These are phyloP conservation scores for Crithidia thermophila DNA, from an alignment of 208 protist species.

Conservation along the genomic window DNA sequence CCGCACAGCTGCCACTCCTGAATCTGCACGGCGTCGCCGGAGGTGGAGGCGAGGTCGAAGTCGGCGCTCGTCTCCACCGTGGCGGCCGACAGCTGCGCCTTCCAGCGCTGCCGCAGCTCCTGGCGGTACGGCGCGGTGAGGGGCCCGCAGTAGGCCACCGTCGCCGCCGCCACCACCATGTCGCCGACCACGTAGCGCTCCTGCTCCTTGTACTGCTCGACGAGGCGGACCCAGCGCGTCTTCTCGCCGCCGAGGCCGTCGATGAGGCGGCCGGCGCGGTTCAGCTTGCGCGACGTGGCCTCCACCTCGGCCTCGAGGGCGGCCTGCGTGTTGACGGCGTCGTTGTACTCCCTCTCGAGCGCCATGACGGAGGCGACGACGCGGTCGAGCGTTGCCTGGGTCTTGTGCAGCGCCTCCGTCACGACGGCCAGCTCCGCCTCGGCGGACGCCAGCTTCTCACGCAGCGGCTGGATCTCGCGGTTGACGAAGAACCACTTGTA, in stretches of 20 bases:
- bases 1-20: conserved; percentile 96
- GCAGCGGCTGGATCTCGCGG: conserved; percentile 94
- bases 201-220: conserved; percentile 87
- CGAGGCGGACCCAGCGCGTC: conserved; percentile 89
- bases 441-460: conserved; percentile 80
- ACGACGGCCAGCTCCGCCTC: conserved; percentile 92
- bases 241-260: conserved; percentile 98
- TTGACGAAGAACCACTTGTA: conserved; percentile 97
- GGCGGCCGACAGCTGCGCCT: conserved; percentile 54
- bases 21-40: conserved; percentile 95
- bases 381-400: conserved; percentile 87
- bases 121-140: conserved; percentile 95
- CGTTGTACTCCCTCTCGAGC: conserved; percentile 94
- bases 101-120: conserved; percentile 86
- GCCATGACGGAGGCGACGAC: conserved; percentile 94
- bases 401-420: conserved; percentile 87
- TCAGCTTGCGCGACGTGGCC: conserved; percentile 93
- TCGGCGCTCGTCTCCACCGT: conserved; percentile 70
- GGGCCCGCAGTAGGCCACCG: conserved; percentile 96
- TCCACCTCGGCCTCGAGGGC: conserved; percentile 94
- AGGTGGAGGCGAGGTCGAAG: conserved; percentile 85
- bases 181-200: conserved; percentile 94
- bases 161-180: conserved; percentile 95
- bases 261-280: conserved; percentile 96
- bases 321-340: conserved; percentile 94